Percentiles rank a stretch among this genome's conserved stretches.
phyloP scores from a whole-genome alignment of 1,284 basidiomycete species.

The Cryptococcus maquisensis region DNA sequence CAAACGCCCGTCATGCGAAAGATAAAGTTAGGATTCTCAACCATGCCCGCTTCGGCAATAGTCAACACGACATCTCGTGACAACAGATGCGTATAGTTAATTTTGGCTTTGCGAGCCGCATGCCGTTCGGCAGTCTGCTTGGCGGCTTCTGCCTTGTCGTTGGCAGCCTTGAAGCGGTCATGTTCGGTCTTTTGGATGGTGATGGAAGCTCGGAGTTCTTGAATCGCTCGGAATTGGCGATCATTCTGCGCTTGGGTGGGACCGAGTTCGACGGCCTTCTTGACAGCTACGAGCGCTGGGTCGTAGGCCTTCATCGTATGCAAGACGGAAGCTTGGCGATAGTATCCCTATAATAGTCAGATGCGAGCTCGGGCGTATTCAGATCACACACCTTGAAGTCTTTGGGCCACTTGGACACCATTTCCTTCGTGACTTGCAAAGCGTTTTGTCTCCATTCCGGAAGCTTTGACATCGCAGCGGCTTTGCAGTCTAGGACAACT shows the following conservation, averaged over 20 bases:
- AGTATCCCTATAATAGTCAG: slow-evolving; percentile 23
- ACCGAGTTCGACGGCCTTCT: slow-evolving; percentile 4
- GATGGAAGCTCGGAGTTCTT: slow-evolving; percentile 7
- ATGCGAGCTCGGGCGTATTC: neutral
- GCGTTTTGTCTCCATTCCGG: slow-evolving; percentile 20
- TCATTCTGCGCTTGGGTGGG: slow-evolving; percentile 3
- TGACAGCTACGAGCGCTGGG: slow-evolving; percentile 2
- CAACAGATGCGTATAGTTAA: slow-evolving; percentile 28
- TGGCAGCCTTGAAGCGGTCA: slow-evolving; percentile 1
- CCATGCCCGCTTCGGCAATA: slow-evolving; percentile 24
- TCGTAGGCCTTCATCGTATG: slow-evolving; percentile 9
- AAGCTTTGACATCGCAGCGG: slow-evolving; percentile 23
- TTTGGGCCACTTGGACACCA: slow-evolving; percentile 23
- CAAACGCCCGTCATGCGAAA: slow-evolving; percentile 34
- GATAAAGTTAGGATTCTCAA: slow-evolving; percentile 15
- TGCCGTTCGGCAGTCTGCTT: neutral
- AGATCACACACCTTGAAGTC: slow-evolving; percentile 19
- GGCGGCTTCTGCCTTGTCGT: slow-evolving; percentile 3
- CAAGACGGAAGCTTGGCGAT: slow-evolving; percentile 25
- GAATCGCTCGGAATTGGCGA: neutral
- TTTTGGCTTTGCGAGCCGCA: slow-evolving; percentile 7
- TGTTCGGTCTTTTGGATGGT: slow-evolving; percentile 9
- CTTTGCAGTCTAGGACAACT: slow-evolving; percentile 25
- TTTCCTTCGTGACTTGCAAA: slow-evolving; percentile 17
- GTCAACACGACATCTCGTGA: slow-evolving; percentile 28